A percentile compares a stretch with the other conserved stretches of the same genome.
phyloP scores from a whole-genome alignment of 768 basidiomycete species.

The Mycena latifolia region DNA sequence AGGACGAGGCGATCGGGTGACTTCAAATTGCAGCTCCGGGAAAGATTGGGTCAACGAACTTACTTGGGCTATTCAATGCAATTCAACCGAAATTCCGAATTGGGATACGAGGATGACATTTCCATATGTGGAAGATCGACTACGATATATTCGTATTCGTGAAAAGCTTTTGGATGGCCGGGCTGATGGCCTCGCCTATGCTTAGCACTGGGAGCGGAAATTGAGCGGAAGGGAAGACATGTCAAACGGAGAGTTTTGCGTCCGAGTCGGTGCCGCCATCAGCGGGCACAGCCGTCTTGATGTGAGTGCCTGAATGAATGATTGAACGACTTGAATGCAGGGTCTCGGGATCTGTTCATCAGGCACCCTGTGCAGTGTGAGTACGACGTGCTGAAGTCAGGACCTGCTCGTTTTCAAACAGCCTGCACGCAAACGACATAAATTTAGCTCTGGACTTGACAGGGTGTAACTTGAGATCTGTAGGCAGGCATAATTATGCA shows the following conservation, averaged over 20 bases:
- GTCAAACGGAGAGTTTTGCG: not conserved
- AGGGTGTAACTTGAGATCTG: not conserved
- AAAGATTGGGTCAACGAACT: too few relatives aligned
- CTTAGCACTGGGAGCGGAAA: conserved; percentile 1
- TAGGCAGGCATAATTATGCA: too few relatives aligned
- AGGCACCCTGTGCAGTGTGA: not conserved
- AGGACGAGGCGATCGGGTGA: too few relatives aligned
- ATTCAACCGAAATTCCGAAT: not conserved
- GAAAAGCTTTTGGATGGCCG: not conserved
- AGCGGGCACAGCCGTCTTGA: conserved; percentile 10
- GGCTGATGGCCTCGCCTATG: not conserved
- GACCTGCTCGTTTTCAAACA: not conserved
- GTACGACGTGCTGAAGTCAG: not conserved
- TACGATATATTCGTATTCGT: not conserved
- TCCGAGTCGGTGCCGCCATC: conserved; percentile 1
- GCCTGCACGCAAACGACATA: too few relatives aligned
- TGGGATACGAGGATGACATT: conserved; percentile 6
- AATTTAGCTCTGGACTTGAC: not conserved
- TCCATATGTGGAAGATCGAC: conserved; percentile 14
- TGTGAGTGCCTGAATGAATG: not conserved
- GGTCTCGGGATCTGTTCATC: conserved; percentile 1
- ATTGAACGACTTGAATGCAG: not conserved
- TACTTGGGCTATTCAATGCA: not conserved
- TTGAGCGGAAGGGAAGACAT: not conserved
- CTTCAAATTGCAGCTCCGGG: too few relatives aligned